phyloP scores from a whole-genome alignment of 208 protist genomes.

The Trypanosoma theileri region DNA sequence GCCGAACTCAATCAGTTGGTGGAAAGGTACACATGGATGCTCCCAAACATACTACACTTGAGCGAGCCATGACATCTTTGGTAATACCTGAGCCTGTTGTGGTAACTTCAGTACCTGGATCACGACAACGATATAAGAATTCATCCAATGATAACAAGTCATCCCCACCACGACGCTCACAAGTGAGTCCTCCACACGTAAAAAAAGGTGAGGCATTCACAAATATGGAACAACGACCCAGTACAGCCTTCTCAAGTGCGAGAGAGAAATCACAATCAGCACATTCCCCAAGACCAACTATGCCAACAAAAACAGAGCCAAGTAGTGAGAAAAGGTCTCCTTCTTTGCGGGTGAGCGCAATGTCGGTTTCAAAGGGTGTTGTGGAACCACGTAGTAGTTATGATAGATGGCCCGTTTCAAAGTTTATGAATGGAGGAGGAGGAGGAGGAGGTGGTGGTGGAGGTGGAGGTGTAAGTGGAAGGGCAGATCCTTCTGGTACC shows the following conservation, averaged over 20 bases:
- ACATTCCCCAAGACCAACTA: no score
- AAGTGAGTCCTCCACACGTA: background rate
- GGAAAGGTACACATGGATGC: background rate
- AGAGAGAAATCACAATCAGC: no score
- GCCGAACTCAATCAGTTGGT: conserved; percentile 16
- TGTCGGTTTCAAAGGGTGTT: no score
- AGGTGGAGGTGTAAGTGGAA: background rate
- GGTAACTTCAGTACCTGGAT: background rate
- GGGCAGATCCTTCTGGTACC: background rate
- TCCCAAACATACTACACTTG: background rate
- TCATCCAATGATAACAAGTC: background rate
- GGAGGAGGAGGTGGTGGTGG: background rate
- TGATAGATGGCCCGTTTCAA: no score
- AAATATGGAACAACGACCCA: background rate
- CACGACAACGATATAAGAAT: background rate
- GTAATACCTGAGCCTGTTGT: conserved; percentile 19
- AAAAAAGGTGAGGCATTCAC: background rate
- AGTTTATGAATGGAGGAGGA: no score
- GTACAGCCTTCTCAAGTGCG: no score
- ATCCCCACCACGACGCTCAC: background rate
- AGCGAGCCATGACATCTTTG: conserved; percentile 25
- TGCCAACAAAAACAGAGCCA: no score
- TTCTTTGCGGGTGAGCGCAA: no score
- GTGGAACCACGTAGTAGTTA: no score
- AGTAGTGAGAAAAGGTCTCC: no score